Base-by-base conservation (phyloP, 129 eudicot species). In the Erigeron canadensis region DNA sequence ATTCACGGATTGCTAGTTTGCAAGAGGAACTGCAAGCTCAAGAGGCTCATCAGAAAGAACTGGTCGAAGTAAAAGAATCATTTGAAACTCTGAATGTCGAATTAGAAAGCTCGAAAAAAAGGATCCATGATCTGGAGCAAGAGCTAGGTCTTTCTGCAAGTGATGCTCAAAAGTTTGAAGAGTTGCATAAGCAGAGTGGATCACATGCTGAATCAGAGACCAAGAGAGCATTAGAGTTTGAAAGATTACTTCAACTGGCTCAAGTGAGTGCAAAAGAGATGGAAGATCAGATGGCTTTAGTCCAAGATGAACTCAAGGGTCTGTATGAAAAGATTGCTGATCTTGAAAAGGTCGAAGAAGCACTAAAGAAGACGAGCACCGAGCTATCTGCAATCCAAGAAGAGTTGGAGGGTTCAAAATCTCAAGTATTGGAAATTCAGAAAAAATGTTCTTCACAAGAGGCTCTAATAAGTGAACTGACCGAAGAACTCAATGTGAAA, bases 141-240 rank as follows among this genome's bases (percentile, higher is more conserved):
- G 84, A 86, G 64, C 73, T 90, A 16, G 83, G 88, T 48, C 67
- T 68, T 63, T 91, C 96, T 2, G 61, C 82, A 22, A 69, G 70
- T 38, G 97, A 91, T 19, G 89, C 94, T 10, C 75, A 72, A 23
- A 91, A 84, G 71, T 88, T 81, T 23, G 94, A 91, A 81, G 97
- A 91, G 76, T 69, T 91, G 71, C 97, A 91, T 75, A 86, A 82
- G 66, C 74, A 91, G 70, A 91, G 96, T 6, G 94, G 91, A 13
- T 77, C 86, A 23, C 86, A 63, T 67, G 97, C 97, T 22, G 97
- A 91, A 81, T 81, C 84, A 1, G 97, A 91, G 81, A 75, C 94
- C 16, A 82, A 84, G 51, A 86, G 75, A 81, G 94, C 94, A 9
- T 71, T 83, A 39, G 96, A 91, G 77, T 82, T 88, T 63, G 91